Evolutionary conservation across 1,284 basidiomycete species (phyloP).

Genomic region (Moesziomyces sp.): DNA sequence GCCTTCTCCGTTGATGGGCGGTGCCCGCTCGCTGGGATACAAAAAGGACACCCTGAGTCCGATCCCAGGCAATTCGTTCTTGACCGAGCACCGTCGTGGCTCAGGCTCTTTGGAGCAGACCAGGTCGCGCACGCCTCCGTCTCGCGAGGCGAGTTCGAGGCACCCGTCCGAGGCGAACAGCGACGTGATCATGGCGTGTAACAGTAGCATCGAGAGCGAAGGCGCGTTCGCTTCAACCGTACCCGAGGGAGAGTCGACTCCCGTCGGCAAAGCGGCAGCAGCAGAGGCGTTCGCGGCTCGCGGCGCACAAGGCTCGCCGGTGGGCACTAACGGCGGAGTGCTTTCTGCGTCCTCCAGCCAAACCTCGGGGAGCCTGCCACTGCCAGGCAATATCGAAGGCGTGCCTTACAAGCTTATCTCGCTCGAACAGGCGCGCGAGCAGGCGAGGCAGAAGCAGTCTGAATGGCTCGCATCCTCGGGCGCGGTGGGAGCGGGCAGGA

Average conservation of each 20-base stretch:
- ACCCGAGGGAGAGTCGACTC: constrained; percentile 28
- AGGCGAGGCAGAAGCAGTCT: constrained; percentile 44
- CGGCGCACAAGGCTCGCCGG: constrained; percentile 7
- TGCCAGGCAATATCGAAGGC: constrained; percentile 50
- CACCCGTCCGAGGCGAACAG: constrained; percentile 4
- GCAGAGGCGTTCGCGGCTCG: constrained; percentile 8
- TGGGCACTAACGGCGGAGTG: constrained; percentile 5
- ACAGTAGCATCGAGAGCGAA: constrained; percentile 23
- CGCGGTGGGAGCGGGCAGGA: not conserved
- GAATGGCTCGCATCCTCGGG: constrained; percentile 43
- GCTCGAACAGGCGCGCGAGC: constrained; percentile 53
- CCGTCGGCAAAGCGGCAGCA: constrained; percentile 11
- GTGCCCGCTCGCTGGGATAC: constrained; percentile 28
- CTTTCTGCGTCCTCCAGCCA: constrained; percentile 28
- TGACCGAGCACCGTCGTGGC: constrained; percentile 12
- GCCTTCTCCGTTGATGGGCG: constrained; percentile 29
- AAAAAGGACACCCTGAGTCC: constrained; percentile 28
- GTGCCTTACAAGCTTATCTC: constrained; percentile 63
- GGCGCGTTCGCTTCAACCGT: constrained; percentile 1
- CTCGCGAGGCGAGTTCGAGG: constrained; percentile 16
- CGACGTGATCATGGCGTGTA: constrained; percentile 12
- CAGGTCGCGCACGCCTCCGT: constrained; percentile 23
- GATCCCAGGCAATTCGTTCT: constrained; percentile 12
- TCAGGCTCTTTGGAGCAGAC: constrained; percentile 15
- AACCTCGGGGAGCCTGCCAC: constrained; percentile 32